phyloP scores from a whole-genome alignment of 2,329 filamentous ascomycete species.

The Ascochyta viciae-villosae region DNA sequence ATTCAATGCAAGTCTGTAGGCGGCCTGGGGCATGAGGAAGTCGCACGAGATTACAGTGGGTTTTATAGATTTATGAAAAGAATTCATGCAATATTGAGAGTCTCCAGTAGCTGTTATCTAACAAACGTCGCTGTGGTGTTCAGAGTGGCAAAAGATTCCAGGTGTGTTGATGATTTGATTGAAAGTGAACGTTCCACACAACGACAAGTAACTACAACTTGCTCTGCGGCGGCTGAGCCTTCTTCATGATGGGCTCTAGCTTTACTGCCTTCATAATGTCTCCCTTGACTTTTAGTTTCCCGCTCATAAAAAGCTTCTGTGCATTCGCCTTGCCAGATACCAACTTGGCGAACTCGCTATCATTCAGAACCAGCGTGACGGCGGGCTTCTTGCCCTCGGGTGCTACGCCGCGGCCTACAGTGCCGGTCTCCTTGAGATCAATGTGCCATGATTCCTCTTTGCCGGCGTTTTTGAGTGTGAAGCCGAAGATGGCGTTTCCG shows the following conservation, averaged over 20 bases:
- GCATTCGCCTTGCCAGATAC: slow-evolving; percentile 89
- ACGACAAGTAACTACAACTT: slow-evolving; percentile 42
- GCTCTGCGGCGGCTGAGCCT: slow-evolving; percentile 41
- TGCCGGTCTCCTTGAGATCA: slow-evolving; percentile 89
- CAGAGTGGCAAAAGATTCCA: too few species aligned
- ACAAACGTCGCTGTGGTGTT: too few species aligned
- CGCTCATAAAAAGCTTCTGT: slow-evolving; percentile 95
- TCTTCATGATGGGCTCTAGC: slow-evolving; percentile 79
- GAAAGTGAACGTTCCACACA: not conserved
- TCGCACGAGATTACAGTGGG: too few species aligned
- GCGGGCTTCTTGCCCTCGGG: slow-evolving; percentile 78
- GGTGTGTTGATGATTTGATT: not conserved
- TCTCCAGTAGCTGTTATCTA: too few species aligned
- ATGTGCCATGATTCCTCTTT: slow-evolving; percentile 90
- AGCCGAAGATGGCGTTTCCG: slow-evolving; percentile 85
- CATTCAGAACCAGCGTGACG: slow-evolving; percentile 84
- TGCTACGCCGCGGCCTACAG: slow-evolving; percentile 76
- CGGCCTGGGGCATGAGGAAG: too few species aligned
- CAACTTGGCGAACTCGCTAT: slow-evolving; percentile 85
- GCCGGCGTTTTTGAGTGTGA: slow-evolving; percentile 90
- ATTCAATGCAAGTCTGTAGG: too few species aligned
- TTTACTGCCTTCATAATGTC: slow-evolving; percentile 99
- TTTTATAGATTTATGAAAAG: too few species aligned
- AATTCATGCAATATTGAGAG: too few species aligned
- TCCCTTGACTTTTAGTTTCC: slow-evolving; percentile 97